These are phyloP conservation scores for Penicillium roqueforti DNA, from an alignment of 495 filamentous ascomycete genomes.

Conservation along the genomic window DNA sequence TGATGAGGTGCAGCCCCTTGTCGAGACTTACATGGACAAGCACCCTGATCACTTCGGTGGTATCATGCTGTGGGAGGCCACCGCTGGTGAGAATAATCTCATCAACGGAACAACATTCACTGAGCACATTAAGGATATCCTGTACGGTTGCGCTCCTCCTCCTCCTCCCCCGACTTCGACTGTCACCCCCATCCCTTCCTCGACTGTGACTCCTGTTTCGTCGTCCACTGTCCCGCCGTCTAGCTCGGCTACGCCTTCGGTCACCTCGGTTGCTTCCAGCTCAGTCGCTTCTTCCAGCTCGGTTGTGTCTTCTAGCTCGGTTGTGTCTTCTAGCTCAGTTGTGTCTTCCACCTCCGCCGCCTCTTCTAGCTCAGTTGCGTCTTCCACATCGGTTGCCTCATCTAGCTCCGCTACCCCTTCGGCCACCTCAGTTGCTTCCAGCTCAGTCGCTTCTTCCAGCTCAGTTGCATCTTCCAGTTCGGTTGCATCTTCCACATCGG, in stretches of 20 bases:
- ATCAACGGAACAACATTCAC: conserved; percentile 42
- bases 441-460: conserved; percentile 9
- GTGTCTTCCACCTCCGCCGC: conserved; percentile 9
- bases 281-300: conserved; percentile 15
- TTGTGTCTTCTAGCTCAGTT: conserved; percentile 12
- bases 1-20: conserved; percentile 44
- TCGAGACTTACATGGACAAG: conserved; percentile 46
- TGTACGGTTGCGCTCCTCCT: conserved; percentile 31
- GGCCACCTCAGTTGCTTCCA: neutral
- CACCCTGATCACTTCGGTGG: conserved; percentile 59
- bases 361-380: conserved; percentile 7
- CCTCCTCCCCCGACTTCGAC: conserved; percentile 20
- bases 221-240: conserved; percentile 14
- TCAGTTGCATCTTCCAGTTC: conserved; percentile 1
- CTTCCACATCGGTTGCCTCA: conserved; percentile 15
- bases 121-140: conserved; percentile 41
- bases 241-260: conserved; percentile 16
- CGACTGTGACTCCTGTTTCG: conserved; percentile 5
- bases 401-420: conserved; percentile 13
- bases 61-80: conserved; percentile 71
- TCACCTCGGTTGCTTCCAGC: conserved; percentile 4
- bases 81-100: conserved; percentile 45
- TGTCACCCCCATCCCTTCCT: conserved; percentile 17
- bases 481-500: conserved; percentile 3
- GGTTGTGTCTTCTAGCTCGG: conserved; percentile 8